These are phyloP conservation scores for Lepidopterella palustris DNA, from an alignment of 495 filamentous ascomycete genomes.

Conservation along the genomic window DNA sequence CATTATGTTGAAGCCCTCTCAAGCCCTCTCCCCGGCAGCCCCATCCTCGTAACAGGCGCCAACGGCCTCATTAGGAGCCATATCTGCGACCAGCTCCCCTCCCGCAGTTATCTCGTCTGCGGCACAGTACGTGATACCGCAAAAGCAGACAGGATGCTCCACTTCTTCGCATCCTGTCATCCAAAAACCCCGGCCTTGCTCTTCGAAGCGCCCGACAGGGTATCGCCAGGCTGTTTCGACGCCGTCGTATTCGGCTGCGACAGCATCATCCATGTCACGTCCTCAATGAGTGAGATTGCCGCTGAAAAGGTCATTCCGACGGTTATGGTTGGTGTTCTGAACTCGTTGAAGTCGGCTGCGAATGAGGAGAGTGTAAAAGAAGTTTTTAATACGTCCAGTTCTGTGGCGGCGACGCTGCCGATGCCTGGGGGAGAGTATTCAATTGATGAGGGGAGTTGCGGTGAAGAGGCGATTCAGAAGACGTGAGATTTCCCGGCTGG, in stretches of 20 bases:
- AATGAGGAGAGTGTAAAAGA: conserved; percentile 41
- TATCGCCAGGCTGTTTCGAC: not conserved
- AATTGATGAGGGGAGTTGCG: conserved; percentile 43
- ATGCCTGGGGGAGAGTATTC: conserved; percentile 26
- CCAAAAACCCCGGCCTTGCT: conserved; percentile 4
- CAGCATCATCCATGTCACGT: conserved; percentile 43
- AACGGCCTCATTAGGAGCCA: conserved; percentile 10
- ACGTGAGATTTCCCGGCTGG: conserved; percentile 43
- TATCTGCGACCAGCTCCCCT: conserved; percentile 5
- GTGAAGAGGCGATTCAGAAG: conserved; percentile 39
- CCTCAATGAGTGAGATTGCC: conserved; percentile 34
- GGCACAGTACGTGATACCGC: conserved; percentile 6
- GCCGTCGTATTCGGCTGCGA: conserved; percentile 18
- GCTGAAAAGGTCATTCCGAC: conserved; percentile 41
- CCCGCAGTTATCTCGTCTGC: conserved; percentile 8
- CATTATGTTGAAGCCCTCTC: not conserved
- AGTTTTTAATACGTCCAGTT: conserved; percentile 49
- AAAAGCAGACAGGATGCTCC: conserved; percentile 14
- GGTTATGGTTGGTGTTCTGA: conserved; percentile 36
- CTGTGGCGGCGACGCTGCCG: conserved; percentile 36
- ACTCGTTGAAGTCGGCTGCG: conserved; percentile 42
- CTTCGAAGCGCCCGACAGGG: conserved; percentile 6
- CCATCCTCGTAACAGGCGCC: conserved; percentile 8
- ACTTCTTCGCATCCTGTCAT: conserved; percentile 10
- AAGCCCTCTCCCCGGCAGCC: not conserved